Conservation (phyloP, 164 flowering plant genomes). For the Umbellularia californica region DNA sequence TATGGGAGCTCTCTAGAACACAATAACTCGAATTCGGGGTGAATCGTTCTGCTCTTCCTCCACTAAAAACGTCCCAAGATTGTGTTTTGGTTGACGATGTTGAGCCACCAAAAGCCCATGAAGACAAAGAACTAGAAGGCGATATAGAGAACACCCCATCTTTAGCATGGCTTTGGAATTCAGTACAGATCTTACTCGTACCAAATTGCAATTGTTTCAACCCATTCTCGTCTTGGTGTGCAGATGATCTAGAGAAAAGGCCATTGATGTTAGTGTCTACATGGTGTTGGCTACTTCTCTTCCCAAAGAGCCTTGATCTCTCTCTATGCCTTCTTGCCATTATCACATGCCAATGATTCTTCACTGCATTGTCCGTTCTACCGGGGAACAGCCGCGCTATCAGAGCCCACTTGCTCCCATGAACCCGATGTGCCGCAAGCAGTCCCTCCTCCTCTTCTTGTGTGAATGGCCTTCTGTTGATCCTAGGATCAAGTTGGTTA, state of each 20-base stretch:
- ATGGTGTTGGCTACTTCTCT: conserved; percentile 33
- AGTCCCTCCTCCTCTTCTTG: conserved; percentile 81
- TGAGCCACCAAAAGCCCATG: conserved; percentile 22
- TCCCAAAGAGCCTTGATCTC: conserved; percentile 45
- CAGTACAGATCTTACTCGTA: conserved; percentile 18
- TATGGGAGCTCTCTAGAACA: conserved; percentile 20
- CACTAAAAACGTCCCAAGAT: conserved; percentile 15
- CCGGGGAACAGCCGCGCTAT: conserved; percentile 82
- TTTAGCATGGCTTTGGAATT: conserved; percentile 26
- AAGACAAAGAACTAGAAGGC: conserved; percentile 17
- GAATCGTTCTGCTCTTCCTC: conserved; percentile 17
- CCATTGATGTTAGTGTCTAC: conserved; percentile 6
- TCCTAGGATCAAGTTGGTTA: conserved; percentile 86
- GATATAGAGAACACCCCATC: conserved; percentile 24
- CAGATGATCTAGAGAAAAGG: conserved; percentile 8
- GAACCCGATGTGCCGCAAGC: conserved; percentile 60
- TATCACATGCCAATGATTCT: conserved; percentile 92
- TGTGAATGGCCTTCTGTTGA: conserved; percentile 70
- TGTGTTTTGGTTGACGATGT: conserved; percentile 14
- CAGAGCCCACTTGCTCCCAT: conserved; percentile 84
- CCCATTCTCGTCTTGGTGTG: conserved; percentile 10
- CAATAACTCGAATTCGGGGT: conserved; percentile 16
- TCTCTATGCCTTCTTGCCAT: conserved; percentile 81
- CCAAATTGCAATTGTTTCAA: conserved; percentile 22
- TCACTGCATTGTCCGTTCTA: conserved; percentile 82